These are phyloP conservation scores for Suillus ampliporus DNA, from an alignment of 768 basidiomycete genomes.

Conservation along the genomic window DNA sequence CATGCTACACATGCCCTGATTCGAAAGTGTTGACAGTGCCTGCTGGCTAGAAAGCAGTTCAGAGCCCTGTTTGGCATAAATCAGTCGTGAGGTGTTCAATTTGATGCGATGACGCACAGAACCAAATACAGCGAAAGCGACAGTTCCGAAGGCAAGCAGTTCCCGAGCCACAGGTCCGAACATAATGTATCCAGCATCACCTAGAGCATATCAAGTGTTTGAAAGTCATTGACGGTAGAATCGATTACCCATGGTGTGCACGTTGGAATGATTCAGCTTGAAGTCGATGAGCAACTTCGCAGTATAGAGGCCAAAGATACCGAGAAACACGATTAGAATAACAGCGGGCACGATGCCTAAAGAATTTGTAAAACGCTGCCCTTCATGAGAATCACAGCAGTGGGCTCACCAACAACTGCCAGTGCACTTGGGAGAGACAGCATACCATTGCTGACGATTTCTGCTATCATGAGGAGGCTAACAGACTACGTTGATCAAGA, in stretches of 20 bases:
- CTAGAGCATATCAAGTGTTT: slow-evolving; percentile 30
- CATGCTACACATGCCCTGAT: slow-evolving; percentile 53
- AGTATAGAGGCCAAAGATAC: slow-evolving; percentile 54
- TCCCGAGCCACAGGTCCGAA: slow-evolving; percentile 55
- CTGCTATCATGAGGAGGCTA: slow-evolving; percentile 58
- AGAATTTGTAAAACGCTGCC: neutral
- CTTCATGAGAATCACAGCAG: neutral
- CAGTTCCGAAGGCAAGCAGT: slow-evolving; percentile 49
- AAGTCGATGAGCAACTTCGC: slow-evolving; percentile 61
- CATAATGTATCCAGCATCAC: slow-evolving; percentile 56
- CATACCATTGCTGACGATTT: slow-evolving; percentile 63
- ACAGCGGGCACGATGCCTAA: slow-evolving; percentile 56
- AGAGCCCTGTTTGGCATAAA: slow-evolving; percentile 42
- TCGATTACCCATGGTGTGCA: slow-evolving; percentile 55
- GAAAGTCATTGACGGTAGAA: neutral
- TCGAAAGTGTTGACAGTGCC: slow-evolving; percentile 53
- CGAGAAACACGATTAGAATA: slow-evolving; percentile 58
- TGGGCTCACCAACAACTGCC: slow-evolving; percentile 51
- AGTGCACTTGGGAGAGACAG: slow-evolving; percentile 56
- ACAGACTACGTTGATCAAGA: slow-evolving; percentile 43
- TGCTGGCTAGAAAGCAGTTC: slow-evolving; percentile 58
- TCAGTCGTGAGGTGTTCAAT: slow-evolving; percentile 6
- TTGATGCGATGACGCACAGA: slow-evolving; percentile 31
- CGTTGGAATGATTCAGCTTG: slow-evolving; percentile 58
- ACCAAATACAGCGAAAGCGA: slow-evolving; percentile 55